Conservation (phyloP, 441 rosid species). For the Capsella rubella region DNA sequence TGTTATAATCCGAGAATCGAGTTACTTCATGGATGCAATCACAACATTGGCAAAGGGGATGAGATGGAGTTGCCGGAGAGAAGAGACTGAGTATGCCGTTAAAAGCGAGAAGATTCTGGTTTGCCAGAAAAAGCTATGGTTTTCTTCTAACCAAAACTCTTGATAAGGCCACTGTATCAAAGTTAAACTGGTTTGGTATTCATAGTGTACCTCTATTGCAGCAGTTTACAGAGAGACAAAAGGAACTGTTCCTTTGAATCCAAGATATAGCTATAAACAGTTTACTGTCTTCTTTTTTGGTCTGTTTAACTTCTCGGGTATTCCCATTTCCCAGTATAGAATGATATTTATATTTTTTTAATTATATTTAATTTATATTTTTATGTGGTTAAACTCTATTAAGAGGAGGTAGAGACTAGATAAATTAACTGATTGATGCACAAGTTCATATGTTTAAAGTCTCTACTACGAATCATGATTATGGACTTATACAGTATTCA, state of each 20-base stretch:
- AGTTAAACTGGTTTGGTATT: constrained; percentile 28
- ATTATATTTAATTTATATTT: not conserved
- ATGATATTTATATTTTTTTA: constrained; percentile 15
- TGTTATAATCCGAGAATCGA: constrained; percentile 80
- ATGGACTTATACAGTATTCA: too few species aligned
- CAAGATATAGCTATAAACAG: constrained; percentile 34
- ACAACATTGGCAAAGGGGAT: constrained; percentile 71
- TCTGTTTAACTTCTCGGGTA: constrained; percentile 12
- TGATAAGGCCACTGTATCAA: constrained; percentile 33
- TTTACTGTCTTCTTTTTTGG: not conserved
- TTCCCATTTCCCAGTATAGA: constrained; percentile 1
- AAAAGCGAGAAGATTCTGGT: constrained; percentile 83
- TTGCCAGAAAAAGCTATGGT: constrained; percentile 96
- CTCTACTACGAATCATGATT: not conserved
- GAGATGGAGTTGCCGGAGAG: constrained; percentile 86
- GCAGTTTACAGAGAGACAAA: constrained; percentile 11
- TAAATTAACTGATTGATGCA: too few species aligned
- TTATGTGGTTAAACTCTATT: not conserved
- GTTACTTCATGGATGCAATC: constrained; percentile 76
- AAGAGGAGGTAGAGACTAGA: too few species aligned
- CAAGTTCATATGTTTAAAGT: not conserved
- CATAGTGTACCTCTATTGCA: constrained; percentile 5
- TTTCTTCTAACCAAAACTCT: constrained; percentile 60
- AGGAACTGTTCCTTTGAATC: constrained; percentile 14
- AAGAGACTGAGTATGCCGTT: constrained; percentile 65